Percentiles rank a stretch among this genome's conserved stretches.
Evolutionary conservation across 1,139 yeast genomes (phyloP).

Genomic region (Hanseniaspora sp.): DNA sequence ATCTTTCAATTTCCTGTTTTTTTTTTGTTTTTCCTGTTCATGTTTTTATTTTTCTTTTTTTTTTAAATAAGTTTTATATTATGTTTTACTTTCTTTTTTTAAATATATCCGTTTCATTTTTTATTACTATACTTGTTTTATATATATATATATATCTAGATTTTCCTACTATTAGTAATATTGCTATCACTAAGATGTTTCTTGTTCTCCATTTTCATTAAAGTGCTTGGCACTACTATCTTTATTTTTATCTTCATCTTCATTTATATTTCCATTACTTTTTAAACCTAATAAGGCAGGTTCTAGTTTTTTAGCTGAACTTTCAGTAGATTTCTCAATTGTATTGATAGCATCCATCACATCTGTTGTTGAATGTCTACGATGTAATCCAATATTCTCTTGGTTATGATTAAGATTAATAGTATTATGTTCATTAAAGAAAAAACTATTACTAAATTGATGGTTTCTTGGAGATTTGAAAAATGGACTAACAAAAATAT

Average conservation of each 20-base stretch:
- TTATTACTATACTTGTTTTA: too few species aligned
- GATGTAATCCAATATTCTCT: not conserved
- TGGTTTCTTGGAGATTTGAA: constrained; percentile 16
- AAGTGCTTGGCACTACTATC: not conserved
- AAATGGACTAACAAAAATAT: constrained; percentile 28
- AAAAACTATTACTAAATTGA: constrained; percentile 1
- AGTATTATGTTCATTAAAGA: constrained; percentile 1
- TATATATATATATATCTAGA: too few species aligned
- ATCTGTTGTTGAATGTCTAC: constrained; percentile 1
- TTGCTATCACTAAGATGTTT: too few species aligned
- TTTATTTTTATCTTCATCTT: not conserved
- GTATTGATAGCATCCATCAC: not conserved
- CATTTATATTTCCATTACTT: not conserved
- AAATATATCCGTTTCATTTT: too few species aligned
- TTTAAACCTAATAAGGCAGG: constrained; percentile 12
- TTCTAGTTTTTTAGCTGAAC: constrained; percentile 2
- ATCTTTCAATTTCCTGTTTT: not conserved
- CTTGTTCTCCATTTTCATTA: too few species aligned
- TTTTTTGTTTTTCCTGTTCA: not conserved
- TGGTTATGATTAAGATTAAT: not conserved
- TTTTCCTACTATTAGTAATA: too few species aligned
- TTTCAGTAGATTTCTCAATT: not conserved
- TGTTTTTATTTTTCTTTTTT: too few species aligned
- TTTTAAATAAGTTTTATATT: too few species aligned
- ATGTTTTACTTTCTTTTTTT: too few species aligned